These are phyloP conservation scores for Cunninghamia lanceolata DNA, from an alignment of 75 land plant genomes.

Conservation along the genomic window DNA sequence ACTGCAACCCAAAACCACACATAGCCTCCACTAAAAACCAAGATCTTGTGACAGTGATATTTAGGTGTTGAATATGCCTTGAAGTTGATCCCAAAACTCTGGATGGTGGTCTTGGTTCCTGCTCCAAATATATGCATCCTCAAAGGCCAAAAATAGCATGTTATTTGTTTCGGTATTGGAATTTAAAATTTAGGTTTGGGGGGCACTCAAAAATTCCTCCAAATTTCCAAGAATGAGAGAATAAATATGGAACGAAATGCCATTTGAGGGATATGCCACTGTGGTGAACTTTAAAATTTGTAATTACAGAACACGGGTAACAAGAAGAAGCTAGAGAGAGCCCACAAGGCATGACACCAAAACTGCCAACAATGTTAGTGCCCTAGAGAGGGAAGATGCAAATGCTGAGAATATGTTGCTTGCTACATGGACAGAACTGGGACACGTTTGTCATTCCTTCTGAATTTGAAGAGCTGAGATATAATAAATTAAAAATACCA, in stretches of 20 bases:
- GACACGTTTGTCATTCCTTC: background rate
- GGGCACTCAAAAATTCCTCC: background rate
- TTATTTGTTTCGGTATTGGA: background rate
- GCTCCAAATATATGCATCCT: background rate
- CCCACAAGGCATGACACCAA: background rate
- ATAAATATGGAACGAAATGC: background rate
- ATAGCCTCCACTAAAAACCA: background rate
- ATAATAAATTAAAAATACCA: background rate
- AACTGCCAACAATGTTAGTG: background rate
- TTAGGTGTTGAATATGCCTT: background rate
- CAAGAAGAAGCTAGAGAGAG: background rate
- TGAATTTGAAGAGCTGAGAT: background rate
- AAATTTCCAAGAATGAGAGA: background rate
- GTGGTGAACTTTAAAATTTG: background rate
- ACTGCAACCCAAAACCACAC: background rate
- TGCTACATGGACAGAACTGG: background rate
- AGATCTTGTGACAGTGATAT: background rate
- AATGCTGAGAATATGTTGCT: background rate
- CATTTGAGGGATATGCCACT: background rate
- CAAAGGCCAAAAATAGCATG: background rate
- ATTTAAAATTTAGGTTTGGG: background rate
- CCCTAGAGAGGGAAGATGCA: background rate
- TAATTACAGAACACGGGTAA: background rate
- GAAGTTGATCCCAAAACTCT: background rate
- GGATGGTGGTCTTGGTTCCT: background rate